These are phyloP conservation scores for Eucalyptus coolabah DNA, from an alignment of 345 rosid genomes.

Conservation along the genomic window DNA sequence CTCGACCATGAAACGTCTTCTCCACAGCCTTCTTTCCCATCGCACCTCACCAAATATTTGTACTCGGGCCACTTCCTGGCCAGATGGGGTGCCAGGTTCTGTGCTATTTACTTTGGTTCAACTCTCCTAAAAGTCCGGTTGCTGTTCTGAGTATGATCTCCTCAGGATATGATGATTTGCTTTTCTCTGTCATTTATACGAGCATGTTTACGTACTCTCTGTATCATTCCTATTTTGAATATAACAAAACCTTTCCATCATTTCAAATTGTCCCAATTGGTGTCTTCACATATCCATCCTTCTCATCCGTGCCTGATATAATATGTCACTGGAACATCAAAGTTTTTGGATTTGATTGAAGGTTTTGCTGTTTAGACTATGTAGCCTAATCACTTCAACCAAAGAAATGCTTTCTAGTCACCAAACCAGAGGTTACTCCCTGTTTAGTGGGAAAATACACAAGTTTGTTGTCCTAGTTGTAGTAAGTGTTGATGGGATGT, in stretches of 20 bases:
- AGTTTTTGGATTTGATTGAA: no score
- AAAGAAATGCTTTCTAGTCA: not conserved
- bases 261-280: not conserved
- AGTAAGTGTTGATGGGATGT: not conserved
- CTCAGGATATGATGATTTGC: not conserved
- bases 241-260: not conserved
- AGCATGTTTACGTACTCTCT: not conserved
- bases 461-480: not conserved
- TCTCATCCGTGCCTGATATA: not conserved
- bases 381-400: not conserved
- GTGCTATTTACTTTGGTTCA: not conserved
- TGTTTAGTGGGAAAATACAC: not conserved
- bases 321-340: not conserved
- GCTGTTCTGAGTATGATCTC: not conserved
- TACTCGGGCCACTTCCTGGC: slow-evolving; percentile 15
- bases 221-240: not conserved
- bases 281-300: not conserved
- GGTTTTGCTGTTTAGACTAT: not conserved
- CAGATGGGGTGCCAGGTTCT: slow-evolving; percentile 87
- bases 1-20: not conserved
- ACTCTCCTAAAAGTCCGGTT: not conserved
- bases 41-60: not conserved
- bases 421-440: not conserved
- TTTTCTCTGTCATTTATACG: not conserved
- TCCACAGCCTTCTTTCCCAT: not conserved